phyloP scores from a whole-genome alignment of 2,329 filamentous ascomycete genomes.

The Fusarium buxicola region DNA sequence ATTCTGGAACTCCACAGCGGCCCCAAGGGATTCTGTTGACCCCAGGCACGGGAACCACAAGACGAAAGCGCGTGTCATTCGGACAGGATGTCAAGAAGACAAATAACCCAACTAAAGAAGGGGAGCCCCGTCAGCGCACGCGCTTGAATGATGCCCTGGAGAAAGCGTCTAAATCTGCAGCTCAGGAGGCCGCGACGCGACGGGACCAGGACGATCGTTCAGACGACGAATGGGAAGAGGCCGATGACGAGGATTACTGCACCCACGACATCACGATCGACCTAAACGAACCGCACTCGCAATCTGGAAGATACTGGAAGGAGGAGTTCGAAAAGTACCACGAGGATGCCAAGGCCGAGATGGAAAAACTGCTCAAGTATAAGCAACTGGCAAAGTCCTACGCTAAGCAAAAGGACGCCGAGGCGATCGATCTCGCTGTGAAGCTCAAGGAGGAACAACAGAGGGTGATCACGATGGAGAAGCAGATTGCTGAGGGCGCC shows the following conservation, averaged over 20 bases:
- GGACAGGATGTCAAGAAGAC: conserved; percentile 66
- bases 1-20: conserved; percentile 60
- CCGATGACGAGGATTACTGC: conserved; percentile 56
- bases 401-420: conserved; percentile 80
- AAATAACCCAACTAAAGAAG: conserved; percentile 46
- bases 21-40: conserved; percentile 72
- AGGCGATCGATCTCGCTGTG: conserved; percentile 73
- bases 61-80: conserved; percentile 74
- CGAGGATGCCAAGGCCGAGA: conserved; percentile 76
- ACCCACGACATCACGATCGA: conserved; percentile 76
- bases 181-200: conserved; percentile 14
- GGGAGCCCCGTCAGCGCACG: conserved; percentile 52
- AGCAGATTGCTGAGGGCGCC: conserved; percentile 69
- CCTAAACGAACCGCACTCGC: conserved; percentile 77
- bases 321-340: conserved; percentile 80
- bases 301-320: conserved; percentile 85
- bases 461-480: conserved; percentile 73
- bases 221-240: conserved; percentile 66
- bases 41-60: conserved; percentile 69
- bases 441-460: conserved; percentile 76
- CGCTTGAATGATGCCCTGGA: conserved; percentile 61
- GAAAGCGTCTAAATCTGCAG: conserved; percentile 37
- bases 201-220: conserved; percentile 39
- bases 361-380: conserved; percentile 82
- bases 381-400: conserved; percentile 84